Conservation (phyloP, 2,329 filamentous ascomycete genomes). For the Cordyceps sp. region DNA sequence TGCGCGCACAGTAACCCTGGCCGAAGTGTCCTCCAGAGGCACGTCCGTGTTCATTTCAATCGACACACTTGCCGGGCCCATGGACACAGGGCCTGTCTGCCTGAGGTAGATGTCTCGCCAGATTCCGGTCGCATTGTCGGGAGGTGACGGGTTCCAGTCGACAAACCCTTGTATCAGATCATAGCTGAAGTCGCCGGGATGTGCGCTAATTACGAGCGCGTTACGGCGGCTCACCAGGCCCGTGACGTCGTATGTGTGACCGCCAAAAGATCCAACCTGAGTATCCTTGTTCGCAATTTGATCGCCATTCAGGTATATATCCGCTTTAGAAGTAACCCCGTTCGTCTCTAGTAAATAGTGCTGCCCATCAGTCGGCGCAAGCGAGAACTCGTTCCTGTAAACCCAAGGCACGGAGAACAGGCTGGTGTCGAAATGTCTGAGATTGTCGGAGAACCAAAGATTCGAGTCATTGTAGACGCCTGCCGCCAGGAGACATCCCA, state of each 20-base stretch:
- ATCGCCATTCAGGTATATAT: constrained; percentile 41
- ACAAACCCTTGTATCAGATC: constrained; percentile 34
- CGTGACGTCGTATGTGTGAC: constrained; percentile 38
- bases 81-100: constrained; percentile 32
- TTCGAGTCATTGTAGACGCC: constrained; percentile 32
- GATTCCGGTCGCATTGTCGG: constrained; percentile 45
- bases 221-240: constrained; percentile 23
- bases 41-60: constrained; percentile 14
- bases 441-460: constrained; percentile 37
- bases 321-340: constrained; percentile 42
- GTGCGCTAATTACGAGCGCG: constrained; percentile 32
- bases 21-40: constrained; percentile 8
- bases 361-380: constrained; percentile 14
- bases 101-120: constrained; percentile 42
- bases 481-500: constrained; percentile 37
- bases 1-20: constrained; percentile 20
- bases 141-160: constrained; percentile 21
- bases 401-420: constrained; percentile 40
- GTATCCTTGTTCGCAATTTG: constrained; percentile 27
- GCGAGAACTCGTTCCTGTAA: constrained; percentile 35
- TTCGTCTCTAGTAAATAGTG: constrained; percentile 39
- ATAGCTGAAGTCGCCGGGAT: constrained; percentile 41
- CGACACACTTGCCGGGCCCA: constrained; percentile 26
- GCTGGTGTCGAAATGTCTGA: constrained; percentile 21
- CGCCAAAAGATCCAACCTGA: constrained; percentile 40